phyloP scores from a whole-genome alignment of 345 rosid species.

The thale cress (Arabidopsis thaliana) region TAIR10.1 NC_003076.8:21726501-21727000 shows the following conservation, averaged over 20 bases:
- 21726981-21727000: slow-evolving; percentile 75
- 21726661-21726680: slow-evolving; percentile 10
- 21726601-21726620: slow-evolving; percentile 64
- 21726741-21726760: slow-evolving; percentile 64
- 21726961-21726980: slow-evolving; percentile 58
- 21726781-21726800: slow-evolving; percentile 86
- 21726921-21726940: slow-evolving; percentile 86
- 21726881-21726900: not conserved
- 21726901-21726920: not conserved
- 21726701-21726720: not conserved
- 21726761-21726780: slow-evolving; percentile 85
- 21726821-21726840: slow-evolving; percentile 63
- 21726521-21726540: slow-evolving; percentile 46
- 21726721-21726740: slow-evolving; percentile 56
- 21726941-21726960: slow-evolving; percentile 73
- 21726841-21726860: slow-evolving; percentile 2
- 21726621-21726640: slow-evolving; percentile 60
- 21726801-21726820: slow-evolving; percentile 69
- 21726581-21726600: slow-evolving; percentile 80
- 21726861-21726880: slow-evolving; percentile 20
- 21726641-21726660: slow-evolving; percentile 8
- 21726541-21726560: slow-evolving; percentile 80
- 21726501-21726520: slow-evolving; percentile 61
- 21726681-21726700: not conserved
- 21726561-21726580: slow-evolving; percentile 82